Evolutionary conservation across 257 asterid genomes (phyloP), one percentile per base, ranked within the genome.

Genomic region (Przewalskia tangutica): DNA sequence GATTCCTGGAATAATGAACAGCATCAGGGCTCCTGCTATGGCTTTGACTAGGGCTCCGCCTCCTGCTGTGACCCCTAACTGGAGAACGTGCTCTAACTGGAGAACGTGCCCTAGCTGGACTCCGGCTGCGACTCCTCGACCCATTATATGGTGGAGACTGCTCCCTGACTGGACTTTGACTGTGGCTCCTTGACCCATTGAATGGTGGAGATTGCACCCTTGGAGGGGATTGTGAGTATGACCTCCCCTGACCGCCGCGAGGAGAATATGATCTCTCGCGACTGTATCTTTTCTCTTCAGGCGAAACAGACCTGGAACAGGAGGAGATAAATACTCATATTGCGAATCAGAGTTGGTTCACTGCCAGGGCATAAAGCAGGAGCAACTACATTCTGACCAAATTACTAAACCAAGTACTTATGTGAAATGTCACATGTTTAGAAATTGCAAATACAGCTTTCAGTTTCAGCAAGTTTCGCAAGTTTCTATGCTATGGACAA

Each of bases 251-350:
- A 48, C 44, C 79, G 13, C 59, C 59, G 1, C 56, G 60, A 73
- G 79, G 79, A 73, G 79, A 73, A 50, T 73, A 75, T 13, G 80
- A 50, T 50, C 93, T 89, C 83, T 91, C 97, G 36, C 92, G 84
- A 70, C 92, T 88, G 84, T 90, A 90, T 87, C 97, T 83, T 66
- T 66, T 90, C 84, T 86, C 97, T 12, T 79, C 85, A 0, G 98
- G 99, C 0, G 97, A 92, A 54, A 84, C 55, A 17, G 98, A 91
- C 92, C 99, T 95, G 89, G 38, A 81, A 80, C 34, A 64, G 62
- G 7, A 73, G 62, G 60, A 50, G 62, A 48, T 4, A 48, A 3
- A 48, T 48, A 48, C 34, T 40, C 32, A 18, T 16, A 66, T 18
- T 36, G 23, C 6, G 8, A 44, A 46, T 46, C n/a, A 48, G 58